Evolutionary conservation across 805 yeast genomes (phyloP), one percentile per base, ranked within the genome.

Genomic region (Wickerhamiella occidentalis): DNA sequence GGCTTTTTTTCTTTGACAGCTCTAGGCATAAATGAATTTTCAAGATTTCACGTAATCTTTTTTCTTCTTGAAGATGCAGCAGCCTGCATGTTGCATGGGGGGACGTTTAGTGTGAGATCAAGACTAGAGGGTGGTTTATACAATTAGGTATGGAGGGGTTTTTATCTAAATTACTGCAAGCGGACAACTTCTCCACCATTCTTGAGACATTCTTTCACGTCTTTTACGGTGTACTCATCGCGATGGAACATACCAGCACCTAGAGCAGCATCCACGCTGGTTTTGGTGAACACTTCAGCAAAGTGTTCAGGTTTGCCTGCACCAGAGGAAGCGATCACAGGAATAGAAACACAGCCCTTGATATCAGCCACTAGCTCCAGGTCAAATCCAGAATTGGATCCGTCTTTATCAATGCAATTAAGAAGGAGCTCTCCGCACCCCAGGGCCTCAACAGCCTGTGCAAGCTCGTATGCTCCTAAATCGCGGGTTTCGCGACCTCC

Each of bases 211-310:
- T 73, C 63, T 66, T 92, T 92, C 40, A 92, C 96, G 45, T 87
- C 80, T 45, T 75, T 73, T 15, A 92, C 96, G 11, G 85, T 79
- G 66, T 82, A 92, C 60, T 90, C 97, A 19, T 85, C 88, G 63
- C 98, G 75, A 70, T 92, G 99, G 72, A 92, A 92, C 81, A 92
- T 82, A 40, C 99, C 99, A 3, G 99, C 99, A 35, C 98, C 99
- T 37, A 92, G 73, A 15, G 98, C 97, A 40, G 99, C 99, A 68
- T 92, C 98, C 1, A 92, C 82, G 5, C 75, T 72, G 13, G 96
- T 87, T 41, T 80, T 71, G 42, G 70, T 72, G 61, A 92, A 92
- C 2, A 85, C 99, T 55, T 92, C 86, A 54, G 77, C 78, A 63
- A 92, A 92, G 67, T 92, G 97, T 45, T 71, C 75, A 1, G 99